A percentile compares a stretch with the other conserved stretches of the same genome.
Conservation (phyloP, 2,329 filamentous ascomycete species). For the Fusarium duplospermum region DNA sequence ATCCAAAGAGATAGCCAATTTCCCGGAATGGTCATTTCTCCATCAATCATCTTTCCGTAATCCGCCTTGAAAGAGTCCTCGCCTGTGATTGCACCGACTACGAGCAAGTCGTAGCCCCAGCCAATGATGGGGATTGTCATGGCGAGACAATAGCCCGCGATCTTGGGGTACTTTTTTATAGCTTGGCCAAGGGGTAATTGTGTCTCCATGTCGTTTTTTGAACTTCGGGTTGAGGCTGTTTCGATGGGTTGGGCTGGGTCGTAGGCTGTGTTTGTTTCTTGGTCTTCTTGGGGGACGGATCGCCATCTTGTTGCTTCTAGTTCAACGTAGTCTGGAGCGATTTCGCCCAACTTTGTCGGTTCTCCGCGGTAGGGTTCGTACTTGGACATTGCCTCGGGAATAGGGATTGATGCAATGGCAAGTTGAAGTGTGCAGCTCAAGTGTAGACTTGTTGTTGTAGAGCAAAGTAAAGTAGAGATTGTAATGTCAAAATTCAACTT, state of each 20-base stretch:
- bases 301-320: slow-evolving; percentile 20
- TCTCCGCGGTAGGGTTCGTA: slow-evolving; percentile 12
- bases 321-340: slow-evolving; percentile 20
- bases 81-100: slow-evolving; percentile 44
- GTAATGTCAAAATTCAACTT: background rate
- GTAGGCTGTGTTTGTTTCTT: slow-evolving; percentile 5
- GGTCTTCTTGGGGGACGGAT: slow-evolving; percentile 8
- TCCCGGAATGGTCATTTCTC: slow-evolving; percentile 39
- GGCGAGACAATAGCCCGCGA: slow-evolving; percentile 42
- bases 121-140: slow-evolving; percentile 45
- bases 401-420: background rate
- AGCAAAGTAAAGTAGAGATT: background rate
- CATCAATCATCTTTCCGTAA: slow-evolving; percentile 42
- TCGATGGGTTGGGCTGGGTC: background rate
- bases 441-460: background rate
- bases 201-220: slow-evolving; percentile 11
- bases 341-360: background rate
- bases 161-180: slow-evolving; percentile 42
- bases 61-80: slow-evolving; percentile 46
- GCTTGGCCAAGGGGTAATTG: slow-evolving; percentile 42
- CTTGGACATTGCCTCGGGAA: slow-evolving; percentile 3
- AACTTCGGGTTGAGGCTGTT: background rate
- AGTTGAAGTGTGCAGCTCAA: background rate
- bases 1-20: slow-evolving; percentile 47
- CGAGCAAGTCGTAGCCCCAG: slow-evolving; percentile 46